Evolutionary conservation across 768 basidiomycete genomes (phyloP).

Genomic region (Chalciporus chontae): DNA sequence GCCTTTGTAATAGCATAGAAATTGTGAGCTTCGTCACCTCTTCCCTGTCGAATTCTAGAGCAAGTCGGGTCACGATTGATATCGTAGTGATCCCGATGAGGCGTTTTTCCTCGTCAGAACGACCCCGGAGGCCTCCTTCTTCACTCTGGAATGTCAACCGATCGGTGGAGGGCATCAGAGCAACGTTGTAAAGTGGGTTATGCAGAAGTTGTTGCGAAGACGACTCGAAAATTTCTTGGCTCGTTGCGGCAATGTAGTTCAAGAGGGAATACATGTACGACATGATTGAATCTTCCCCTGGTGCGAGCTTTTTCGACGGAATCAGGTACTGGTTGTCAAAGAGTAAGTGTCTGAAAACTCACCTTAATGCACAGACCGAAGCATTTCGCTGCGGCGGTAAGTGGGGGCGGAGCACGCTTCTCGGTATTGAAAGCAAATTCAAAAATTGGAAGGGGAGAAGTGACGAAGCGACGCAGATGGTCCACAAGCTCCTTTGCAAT

Average conservation of each 20-base stretch:
- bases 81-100: conserved; percentile 89
- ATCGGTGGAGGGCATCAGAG: conserved; percentile 36
- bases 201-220: conserved; percentile 42
- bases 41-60: conserved; percentile 81
- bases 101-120: conserved; percentile 81
- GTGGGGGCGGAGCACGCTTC: conserved; percentile 69
- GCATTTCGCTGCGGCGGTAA: conserved; percentile 85
- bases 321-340: background rate
- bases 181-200: conserved; percentile 37
- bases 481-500: conserved; percentile 70
- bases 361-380: conserved; percentile 88
- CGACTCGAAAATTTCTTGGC: conserved; percentile 66
- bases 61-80: conserved; percentile 82
- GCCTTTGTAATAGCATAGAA: conserved; percentile 87
- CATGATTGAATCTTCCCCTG: conserved; percentile 85
- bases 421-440: conserved; percentile 80
- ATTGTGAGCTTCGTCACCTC: conserved; percentile 88
- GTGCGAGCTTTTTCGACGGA: conserved; percentile 54
- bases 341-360: background rate
- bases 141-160: conserved; percentile 51
- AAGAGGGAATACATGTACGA: conserved; percentile 96
- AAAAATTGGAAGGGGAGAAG: conserved; percentile 83
- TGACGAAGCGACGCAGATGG: conserved; percentile 84
- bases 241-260: conserved; percentile 84
- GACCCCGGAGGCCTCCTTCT: conserved; percentile 60